Evolutionary conservation across 441 rosid genomes (phyloP).

Genomic region (Sinapis alba): DNA sequence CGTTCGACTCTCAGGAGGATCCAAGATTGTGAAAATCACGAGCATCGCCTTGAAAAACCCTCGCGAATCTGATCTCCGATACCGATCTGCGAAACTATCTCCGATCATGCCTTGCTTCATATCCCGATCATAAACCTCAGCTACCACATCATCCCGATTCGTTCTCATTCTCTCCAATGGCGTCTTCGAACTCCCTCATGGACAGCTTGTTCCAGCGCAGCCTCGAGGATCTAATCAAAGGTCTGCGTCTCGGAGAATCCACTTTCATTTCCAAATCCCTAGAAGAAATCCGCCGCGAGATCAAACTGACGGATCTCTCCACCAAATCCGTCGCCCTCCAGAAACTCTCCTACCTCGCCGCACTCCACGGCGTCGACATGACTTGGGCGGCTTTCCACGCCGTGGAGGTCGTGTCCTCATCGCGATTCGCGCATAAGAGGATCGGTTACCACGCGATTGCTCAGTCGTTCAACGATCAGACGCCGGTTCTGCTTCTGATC

Average conservation of each 20-base stretch:
- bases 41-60: conserved; percentile 26
- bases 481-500: conserved; percentile 73
- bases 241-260: conserved; percentile 63
- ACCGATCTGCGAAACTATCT: neutral
- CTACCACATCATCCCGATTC: neutral
- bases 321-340: conserved; percentile 84
- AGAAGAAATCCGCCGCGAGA: conserved; percentile 83
- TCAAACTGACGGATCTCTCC: conserved; percentile 69
- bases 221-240: conserved; percentile 79
- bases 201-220: conserved; percentile 79
- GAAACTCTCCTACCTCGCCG: conserved; percentile 73
- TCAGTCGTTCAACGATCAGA: conserved; percentile 73
- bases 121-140: neutral
- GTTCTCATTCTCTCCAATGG: neutral
- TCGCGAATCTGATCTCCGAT: conserved; percentile 26
- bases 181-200: conserved; percentile 64
- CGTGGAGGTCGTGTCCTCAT: conserved; percentile 77
- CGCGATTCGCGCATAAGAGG: conserved; percentile 66
- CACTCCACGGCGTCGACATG: conserved; percentile 71
- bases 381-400: conserved; percentile 86
- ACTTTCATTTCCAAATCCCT: conserved; percentile 59
- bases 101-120: conserved; percentile 9
- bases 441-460: conserved; percentile 75
- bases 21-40: conserved; percentile 13
- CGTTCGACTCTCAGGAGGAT: neutral